Conservation (phyloP, 2,329 filamentous ascomycete species). For the Neopestalotiopsis sp. region DNA sequence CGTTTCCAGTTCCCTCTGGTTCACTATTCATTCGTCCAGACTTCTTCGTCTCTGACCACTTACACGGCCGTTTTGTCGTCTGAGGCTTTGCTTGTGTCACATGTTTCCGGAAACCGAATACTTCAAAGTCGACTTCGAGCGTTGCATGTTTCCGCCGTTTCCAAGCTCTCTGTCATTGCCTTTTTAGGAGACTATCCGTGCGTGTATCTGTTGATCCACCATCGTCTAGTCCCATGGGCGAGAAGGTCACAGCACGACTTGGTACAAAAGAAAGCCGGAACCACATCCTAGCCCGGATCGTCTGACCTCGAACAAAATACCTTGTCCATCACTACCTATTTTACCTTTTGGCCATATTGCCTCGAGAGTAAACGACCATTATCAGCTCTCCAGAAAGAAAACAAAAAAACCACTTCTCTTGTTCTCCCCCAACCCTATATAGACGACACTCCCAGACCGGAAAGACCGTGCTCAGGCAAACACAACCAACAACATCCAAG, state of each 20-base stretch:
- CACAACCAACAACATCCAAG: slow-evolving; percentile 5
- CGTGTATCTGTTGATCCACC: slow-evolving; percentile 30
- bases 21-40: slow-evolving; percentile 22
- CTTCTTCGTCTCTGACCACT: slow-evolving; percentile 16
- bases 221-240: slow-evolving; percentile 18
- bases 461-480: slow-evolving; percentile 8
- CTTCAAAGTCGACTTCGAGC: slow-evolving; percentile 20
- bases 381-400: slow-evolving; percentile 1
- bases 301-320: slow-evolving; percentile 1
- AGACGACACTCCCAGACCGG: slow-evolving; percentile 8
- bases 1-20: slow-evolving; percentile 26
- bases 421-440: not conserved
- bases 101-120: slow-evolving; percentile 24
- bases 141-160: slow-evolving; percentile 23
- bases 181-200: slow-evolving; percentile 44
- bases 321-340: slow-evolving; percentile 2
- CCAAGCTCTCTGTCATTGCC: slow-evolving; percentile 43
- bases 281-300: slow-evolving; percentile 6
- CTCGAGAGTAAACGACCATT: not conserved
- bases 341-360: slow-evolving; percentile 4
- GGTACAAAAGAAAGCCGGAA: slow-evolving; percentile 21
- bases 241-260: slow-evolving; percentile 20
- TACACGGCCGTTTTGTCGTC: slow-evolving; percentile 27
- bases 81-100: slow-evolving; percentile 35
- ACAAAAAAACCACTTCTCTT: not conserved